A percentile compares a stretch with the other conserved stretches of the same genome.
phyloP scores from a whole-genome alignment of 2,329 filamentous ascomycete genomes.

The Botrytis paeoniae region DNA sequence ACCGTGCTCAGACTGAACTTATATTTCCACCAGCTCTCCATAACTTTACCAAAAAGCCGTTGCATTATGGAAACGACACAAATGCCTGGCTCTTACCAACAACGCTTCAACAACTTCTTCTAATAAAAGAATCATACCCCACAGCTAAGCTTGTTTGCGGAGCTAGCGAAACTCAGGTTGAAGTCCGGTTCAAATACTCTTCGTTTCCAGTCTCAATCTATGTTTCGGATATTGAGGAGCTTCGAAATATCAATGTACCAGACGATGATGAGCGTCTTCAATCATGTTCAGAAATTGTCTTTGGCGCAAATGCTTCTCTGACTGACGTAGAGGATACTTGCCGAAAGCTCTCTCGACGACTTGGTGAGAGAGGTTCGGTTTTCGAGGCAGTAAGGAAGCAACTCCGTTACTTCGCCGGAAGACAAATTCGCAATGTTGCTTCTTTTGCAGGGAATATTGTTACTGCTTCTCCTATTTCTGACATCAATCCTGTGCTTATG shows the following conservation, averaged over 20 bases:
- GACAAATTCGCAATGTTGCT: constrained; percentile 92
- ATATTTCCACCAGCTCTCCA: constrained; percentile 85
- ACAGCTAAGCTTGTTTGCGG: constrained; percentile 89
- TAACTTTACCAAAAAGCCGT: constrained; percentile 72
- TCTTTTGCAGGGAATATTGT: constrained; percentile 91
- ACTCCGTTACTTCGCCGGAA: constrained; percentile 86
- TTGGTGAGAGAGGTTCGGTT: constrained; percentile 65
- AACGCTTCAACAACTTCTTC: constrained; percentile 77
- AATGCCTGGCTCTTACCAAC: constrained; percentile 90
- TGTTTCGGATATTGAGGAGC: constrained; percentile 84
- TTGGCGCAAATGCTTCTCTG: constrained; percentile 85
- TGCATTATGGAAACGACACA: constrained; percentile 89
- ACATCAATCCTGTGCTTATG: constrained; percentile 88
- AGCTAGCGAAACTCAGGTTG: constrained; percentile 94
- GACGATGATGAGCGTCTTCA: constrained; percentile 67
- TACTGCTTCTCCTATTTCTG: constrained; percentile 91
- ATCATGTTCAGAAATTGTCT: constrained; percentile 35
- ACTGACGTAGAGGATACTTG: constrained; percentile 75
- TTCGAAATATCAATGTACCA: constrained; percentile 74
- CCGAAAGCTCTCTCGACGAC: constrained; percentile 26
- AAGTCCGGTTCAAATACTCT: constrained; percentile 94
- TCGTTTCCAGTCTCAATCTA: constrained; percentile 85
- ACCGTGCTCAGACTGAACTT: constrained; percentile 84
- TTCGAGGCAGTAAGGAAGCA: constrained; percentile 83
- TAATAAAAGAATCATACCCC: constrained; percentile 82